Evolutionary conservation across 2,329 filamentous ascomycete species (phyloP), one percentile per base, ranked within the genome.

Genomic region (Metarhizium robertsii): DNA sequence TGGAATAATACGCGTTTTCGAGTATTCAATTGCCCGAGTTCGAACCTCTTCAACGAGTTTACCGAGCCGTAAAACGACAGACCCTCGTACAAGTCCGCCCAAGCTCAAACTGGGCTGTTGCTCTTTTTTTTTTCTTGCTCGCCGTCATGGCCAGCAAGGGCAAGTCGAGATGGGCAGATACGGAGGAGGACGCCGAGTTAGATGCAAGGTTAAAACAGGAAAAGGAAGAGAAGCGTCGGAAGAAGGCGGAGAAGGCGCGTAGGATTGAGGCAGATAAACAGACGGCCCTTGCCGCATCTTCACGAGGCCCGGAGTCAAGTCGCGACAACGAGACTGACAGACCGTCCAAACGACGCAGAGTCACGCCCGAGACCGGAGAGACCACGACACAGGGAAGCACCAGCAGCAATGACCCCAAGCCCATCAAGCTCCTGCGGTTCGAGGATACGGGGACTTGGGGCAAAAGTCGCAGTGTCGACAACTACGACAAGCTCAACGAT

Each of bases 401-500:
- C 25, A 16, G 25, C 18, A 30, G 20, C 25, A 48, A 36, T 30
- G n/a, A 53, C 8, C 16, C 43, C 20, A 36, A 20, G 34, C 56
- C 65, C 40, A 71, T 80, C 2, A 83, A 79, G 60, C 75, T 95
- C 2, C 71, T 96, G 46, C 84, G 87, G 11, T 92, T 95, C 66
- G 80, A 87, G 10, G 10, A 53, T 13, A 76, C 78, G 14, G 80
- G 81, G 10, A 71, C 75, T 61, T 95, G 91, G 84, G 79, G 82
- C 52, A 77, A 74, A 56, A 88, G 87, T 66, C 80, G 88, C 58
- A 88, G 88, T 67, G 87, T 95, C 30, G 87, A 92, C 66, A 86
- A 90, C 66, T 99, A 92, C 73, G 89, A 96, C 65, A 88, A 89
- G 62, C 78, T 99, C 56, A 99, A 99, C 70, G 88, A 94, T 68